Percentiles rank a stretch among this genome's conserved stretches.
Evolutionary conservation across 2,329 filamentous ascomycete species (phyloP).

Genomic region (Alternaria arborescens): DNA sequence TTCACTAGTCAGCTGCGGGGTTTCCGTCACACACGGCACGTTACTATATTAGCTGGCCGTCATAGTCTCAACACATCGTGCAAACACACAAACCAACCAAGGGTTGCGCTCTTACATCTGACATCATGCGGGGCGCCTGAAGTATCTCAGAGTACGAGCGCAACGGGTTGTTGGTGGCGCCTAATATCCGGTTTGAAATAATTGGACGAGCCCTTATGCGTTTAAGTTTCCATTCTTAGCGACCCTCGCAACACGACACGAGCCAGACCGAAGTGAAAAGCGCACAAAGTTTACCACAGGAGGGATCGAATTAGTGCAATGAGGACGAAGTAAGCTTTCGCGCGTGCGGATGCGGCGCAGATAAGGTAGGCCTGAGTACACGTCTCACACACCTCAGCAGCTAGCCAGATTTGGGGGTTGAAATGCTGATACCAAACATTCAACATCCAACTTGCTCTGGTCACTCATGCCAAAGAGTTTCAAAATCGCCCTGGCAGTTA

Average conservation of each 20-base stretch:
- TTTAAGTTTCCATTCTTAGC: background rate
- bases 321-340: background rate
- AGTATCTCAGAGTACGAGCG: background rate
- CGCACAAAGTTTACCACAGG: background rate
- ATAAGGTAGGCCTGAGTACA: background rate
- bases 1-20: background rate
- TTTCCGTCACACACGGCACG: background rate
- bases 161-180: background rate
- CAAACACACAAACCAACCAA: background rate
- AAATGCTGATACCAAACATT: background rate
- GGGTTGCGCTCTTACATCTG: background rate
- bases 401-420: background rate
- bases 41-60: background rate
- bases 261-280: background rate
- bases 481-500: fast-evolving
- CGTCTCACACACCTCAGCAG: background rate
- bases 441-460: background rate
- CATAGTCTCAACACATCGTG: background rate
- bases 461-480: background rate
- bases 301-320: fast-evolving
- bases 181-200: background rate
- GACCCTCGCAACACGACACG: background rate
- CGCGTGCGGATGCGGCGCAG: background rate
- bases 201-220: background rate
- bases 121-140: background rate